phyloP scores from a whole-genome alignment of 1,284 basidiomycete genomes.

The Malassezia equina region DNA sequence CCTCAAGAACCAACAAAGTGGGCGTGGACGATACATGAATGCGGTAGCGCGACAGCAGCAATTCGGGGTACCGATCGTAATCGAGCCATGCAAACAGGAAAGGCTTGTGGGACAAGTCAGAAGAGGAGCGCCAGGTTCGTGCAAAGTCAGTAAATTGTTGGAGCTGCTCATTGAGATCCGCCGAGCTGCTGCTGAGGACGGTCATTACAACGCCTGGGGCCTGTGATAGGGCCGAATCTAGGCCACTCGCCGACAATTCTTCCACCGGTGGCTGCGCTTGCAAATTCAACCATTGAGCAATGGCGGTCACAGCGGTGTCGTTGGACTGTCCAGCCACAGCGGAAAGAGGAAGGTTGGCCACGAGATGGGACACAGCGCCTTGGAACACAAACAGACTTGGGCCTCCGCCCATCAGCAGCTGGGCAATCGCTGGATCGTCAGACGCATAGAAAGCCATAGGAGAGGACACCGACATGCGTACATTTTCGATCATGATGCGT shows the following conservation, averaged over 20 bases:
- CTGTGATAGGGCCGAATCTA: slow-evolving; percentile 31
- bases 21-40: background rate
- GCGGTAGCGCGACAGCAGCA: slow-evolving; percentile 13
- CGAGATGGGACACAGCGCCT: slow-evolving; percentile 26
- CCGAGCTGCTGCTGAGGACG: slow-evolving; percentile 25
- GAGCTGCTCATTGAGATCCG: slow-evolving; percentile 27
- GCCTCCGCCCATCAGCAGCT: slow-evolving; percentile 18
- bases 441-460: slow-evolving; percentile 7
- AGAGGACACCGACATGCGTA: background rate
- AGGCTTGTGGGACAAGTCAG: background rate
- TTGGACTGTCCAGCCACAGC: slow-evolving; percentile 1
- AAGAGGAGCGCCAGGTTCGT: slow-evolving; percentile 18
- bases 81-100: slow-evolving; percentile 43
- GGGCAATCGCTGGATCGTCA: slow-evolving; percentile 24
- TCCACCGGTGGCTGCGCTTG: slow-evolving; percentile 29
- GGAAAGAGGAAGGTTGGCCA: slow-evolving; percentile 18
- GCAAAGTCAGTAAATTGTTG: slow-evolving; percentile 22
- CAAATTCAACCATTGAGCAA: slow-evolving; percentile 25
- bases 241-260: slow-evolving; percentile 25
- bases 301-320: slow-evolving; percentile 13
- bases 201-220: slow-evolving; percentile 31
- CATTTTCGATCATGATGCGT: background rate
- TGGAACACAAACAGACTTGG: slow-evolving; percentile 40
- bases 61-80: slow-evolving; percentile 31
- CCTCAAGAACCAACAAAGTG: background rate